These are phyloP conservation scores for Xylaria sp. DNA, from an alignment of 2,329 filamentous ascomycete species.

Conservation along the genomic window DNA sequence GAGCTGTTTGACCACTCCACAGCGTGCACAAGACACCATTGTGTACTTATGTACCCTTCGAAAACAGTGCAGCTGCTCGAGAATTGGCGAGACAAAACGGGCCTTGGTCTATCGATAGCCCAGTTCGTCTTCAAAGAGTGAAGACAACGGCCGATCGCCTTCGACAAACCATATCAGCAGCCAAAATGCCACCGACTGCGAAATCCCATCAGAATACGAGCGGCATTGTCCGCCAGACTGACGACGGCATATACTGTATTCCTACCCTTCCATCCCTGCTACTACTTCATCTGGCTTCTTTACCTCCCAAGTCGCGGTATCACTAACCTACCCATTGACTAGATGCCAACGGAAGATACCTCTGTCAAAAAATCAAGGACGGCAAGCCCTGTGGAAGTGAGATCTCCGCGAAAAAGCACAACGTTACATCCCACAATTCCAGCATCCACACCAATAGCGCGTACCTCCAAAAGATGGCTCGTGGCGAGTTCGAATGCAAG, in stretches of 20 bases:
- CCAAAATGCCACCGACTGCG: constrained; percentile 19
- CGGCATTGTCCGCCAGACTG: constrained; percentile 1
- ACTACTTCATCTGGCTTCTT: neutral
- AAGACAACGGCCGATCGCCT: neutral
- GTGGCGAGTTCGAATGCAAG: neutral
- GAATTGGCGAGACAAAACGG: neutral
- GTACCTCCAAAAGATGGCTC: constrained; percentile 15
- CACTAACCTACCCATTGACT: neutral
- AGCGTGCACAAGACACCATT: neutral
- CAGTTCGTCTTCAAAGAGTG: neutral
- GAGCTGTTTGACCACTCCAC: neutral
- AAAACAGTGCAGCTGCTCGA: neutral
- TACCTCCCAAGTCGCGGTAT: neutral
- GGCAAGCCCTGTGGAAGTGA: constrained; percentile 14
- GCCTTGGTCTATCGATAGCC: neutral
- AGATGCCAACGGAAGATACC: constrained; percentile 26
- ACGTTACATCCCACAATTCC: constrained; percentile 26
- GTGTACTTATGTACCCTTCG: neutral
- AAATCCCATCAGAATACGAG: constrained; percentile 10
- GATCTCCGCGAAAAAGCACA: constrained; percentile 1
- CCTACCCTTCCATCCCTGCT: neutral
- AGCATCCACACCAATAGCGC: neutral
- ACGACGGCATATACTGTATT: constrained; percentile 26
- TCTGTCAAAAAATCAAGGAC: constrained; percentile 9
- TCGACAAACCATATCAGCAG: neutral